Base-by-base conservation (phyloP, 257 asterid species). In the Capsicum rhomboideum region DNA sequence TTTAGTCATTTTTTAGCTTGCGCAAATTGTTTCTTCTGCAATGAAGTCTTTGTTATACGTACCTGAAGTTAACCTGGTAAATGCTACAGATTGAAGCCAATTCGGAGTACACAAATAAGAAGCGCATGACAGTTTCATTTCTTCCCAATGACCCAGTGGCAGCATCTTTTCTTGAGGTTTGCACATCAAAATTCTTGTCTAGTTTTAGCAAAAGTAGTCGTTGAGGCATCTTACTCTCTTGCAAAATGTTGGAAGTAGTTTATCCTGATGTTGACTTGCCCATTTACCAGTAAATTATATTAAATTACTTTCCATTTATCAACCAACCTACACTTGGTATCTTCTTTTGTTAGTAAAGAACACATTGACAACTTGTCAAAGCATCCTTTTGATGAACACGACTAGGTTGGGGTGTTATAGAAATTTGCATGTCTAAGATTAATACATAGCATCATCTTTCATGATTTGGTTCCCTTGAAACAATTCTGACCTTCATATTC, bases 121-220 rank as follows among this genome's bases (percentile, higher is more conserved):
- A 89, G 90, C 93, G 98, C 54, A 84, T 88, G 56, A 72, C 93
- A 55, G 78, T 91, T 85, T 71, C 97, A 37, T 89, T 93, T 89
- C 89, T 90, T 86, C 98, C 98, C 18, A 95, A 92, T 89, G 97
- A 91, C 87, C 90, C 88, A 16, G 92, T 88, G 49, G 97, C 94
- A 54, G 89, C 88, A 79, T 86, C 93, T 88, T 94, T 95, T 85
- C 97, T 97, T 40, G 95, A 96, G 99, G 99, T 96, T 79, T 88
- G 88, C 68, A 85, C 53, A 56, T 88, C 40, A 46, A 10, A 56
- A 54, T 10, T 83, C 31, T 64, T 46, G 31, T 16, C 8, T 31
- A 10, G 49, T 18, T 67, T 9, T 67, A 67, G 49, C 7, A 20
- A 20, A 31, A 67, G 75, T 67, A 67, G 26, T 21, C 23, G 31